phyloP scores from a whole-genome alignment of 306 rosid genomes.

The Vicia sativa region DNA sequence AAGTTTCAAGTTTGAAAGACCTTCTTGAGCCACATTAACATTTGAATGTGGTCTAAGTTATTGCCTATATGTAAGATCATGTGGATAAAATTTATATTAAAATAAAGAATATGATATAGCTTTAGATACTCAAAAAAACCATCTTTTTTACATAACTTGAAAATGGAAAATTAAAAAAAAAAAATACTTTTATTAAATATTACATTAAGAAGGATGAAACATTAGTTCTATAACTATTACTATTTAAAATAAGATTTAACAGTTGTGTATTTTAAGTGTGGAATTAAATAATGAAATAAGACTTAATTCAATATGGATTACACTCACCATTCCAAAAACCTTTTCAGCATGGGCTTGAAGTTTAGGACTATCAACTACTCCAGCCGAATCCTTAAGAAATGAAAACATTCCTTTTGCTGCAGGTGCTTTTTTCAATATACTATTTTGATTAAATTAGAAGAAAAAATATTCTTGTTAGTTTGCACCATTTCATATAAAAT shows the following conservation, averaged over 20 bases:
- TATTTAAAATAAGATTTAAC: not conserved
- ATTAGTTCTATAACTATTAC: too few species aligned
- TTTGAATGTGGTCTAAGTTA: not conserved
- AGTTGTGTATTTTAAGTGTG: not conserved
- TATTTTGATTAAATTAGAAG: not conserved
- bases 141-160: not conserved
- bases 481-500: not conserved
- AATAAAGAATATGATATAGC: not conserved
- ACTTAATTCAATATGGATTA: not conserved
- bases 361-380: conserved; percentile 26
- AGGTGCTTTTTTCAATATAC: conserved; percentile 42
- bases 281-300: not conserved
- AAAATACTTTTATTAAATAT: too few species aligned
- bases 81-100: too few species aligned
- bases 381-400: conserved; percentile 21
- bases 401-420: conserved; percentile 37
- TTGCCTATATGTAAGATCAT: too few species aligned
- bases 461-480: not conserved
- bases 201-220: not conserved
- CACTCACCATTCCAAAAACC: conserved; percentile 37
- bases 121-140: not conserved
- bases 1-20: not conserved
- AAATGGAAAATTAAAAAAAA: too few species aligned
- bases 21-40: not conserved
- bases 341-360: conserved; percentile 34